Percentiles rank a stretch among this genome's conserved stretches.
phyloP scores from a whole-genome alignment of 2,329 filamentous ascomycete species.

The Aspergillus persii region DNA sequence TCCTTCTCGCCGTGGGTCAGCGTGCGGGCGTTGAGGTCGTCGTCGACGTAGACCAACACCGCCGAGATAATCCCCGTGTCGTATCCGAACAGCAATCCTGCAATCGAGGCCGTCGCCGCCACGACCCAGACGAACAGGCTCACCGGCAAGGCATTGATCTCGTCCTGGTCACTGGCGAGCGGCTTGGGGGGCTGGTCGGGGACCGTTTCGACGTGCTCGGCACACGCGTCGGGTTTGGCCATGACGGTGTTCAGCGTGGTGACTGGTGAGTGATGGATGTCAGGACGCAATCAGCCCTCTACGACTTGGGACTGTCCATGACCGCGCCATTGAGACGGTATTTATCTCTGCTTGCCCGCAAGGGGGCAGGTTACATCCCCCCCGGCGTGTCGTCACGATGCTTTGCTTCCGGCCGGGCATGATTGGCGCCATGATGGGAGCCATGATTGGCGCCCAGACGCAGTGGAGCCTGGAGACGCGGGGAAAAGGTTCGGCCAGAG shows the following conservation, averaged over 20 bases:
- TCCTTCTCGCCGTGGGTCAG: constrained; percentile 48
- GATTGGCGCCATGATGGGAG: background rate
- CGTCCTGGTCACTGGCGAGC: background rate
- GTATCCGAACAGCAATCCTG: constrained; percentile 40
- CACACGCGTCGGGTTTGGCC: background rate
- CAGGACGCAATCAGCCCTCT: too few species aligned
- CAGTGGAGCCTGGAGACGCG: background rate
- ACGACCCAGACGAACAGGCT: constrained; percentile 41
- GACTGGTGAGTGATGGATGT: background rate
- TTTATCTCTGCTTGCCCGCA: background rate
- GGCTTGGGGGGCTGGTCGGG: background rate
- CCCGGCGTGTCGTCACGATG: background rate
- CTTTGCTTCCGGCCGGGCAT: background rate
- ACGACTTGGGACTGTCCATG: background rate
- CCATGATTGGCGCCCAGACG: background rate
- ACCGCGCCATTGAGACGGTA: background rate
- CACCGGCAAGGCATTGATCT: constrained; percentile 38
- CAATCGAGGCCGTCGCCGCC: constrained; percentile 35
- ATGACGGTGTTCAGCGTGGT: background rate
- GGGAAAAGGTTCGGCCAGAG: background rate
- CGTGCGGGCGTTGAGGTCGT: constrained; percentile 39
- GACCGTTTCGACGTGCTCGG: background rate
- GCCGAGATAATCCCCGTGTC: constrained; percentile 49
- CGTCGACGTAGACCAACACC: constrained; percentile 36
- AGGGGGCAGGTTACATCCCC: too few species aligned